Evolutionary conservation across 345 rosid genomes (phyloP).

Genomic region (Eucalyptus tenuipes): DNA sequence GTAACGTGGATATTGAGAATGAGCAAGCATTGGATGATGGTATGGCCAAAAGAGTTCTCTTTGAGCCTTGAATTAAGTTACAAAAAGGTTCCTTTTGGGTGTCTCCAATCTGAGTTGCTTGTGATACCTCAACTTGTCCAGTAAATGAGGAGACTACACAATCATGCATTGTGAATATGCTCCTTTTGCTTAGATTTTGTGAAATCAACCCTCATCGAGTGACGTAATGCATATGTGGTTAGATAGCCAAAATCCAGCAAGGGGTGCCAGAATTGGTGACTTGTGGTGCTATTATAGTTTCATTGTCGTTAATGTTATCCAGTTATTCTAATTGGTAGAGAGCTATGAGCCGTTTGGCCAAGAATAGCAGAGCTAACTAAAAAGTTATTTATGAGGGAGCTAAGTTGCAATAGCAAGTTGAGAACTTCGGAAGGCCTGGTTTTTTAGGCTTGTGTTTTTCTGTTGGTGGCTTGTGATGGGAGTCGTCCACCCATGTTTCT

Average conservation of each 20-base stretch:
- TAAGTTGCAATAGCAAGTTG: background rate
- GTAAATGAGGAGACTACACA: background rate
- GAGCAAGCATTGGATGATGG: background rate
- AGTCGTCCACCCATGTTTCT: background rate
- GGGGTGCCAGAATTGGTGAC: background rate
- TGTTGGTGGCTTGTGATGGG: background rate
- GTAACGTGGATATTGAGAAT: background rate
- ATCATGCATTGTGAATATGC: background rate
- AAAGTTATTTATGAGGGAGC: background rate
- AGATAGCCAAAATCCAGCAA: background rate
- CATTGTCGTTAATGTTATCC: background rate
- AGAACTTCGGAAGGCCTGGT: background rate
- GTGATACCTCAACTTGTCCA: background rate
- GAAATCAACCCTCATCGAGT: background rate
- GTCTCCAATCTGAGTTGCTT: background rate
- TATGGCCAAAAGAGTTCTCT: background rate
- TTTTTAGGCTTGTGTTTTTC: background rate
- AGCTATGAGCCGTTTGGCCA: background rate
- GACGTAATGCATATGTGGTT: background rate
- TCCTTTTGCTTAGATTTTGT: background rate
- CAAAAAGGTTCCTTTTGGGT: background rate
- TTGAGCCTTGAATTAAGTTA: background rate
- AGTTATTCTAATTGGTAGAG: background rate
- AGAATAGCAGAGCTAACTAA: background rate
- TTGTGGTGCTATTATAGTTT: background rate